Evolutionary conservation across 257 asterid genomes (phyloP), one percentile per base, ranked within the genome.

Genomic region (Nicotiana noctiflora): DNA sequence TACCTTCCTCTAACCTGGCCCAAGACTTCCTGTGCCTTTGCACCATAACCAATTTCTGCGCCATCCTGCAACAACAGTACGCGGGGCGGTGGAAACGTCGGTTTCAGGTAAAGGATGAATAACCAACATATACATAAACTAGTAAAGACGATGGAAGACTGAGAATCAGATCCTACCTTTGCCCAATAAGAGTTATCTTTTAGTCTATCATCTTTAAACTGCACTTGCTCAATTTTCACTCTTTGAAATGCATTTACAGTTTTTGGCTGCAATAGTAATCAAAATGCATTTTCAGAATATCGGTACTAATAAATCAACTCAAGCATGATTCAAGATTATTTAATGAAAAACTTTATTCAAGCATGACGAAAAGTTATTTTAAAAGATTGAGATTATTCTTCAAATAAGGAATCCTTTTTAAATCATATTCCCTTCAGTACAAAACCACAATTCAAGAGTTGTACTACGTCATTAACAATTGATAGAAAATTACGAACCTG

Each of bases 1-100:
- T 85, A 96, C 99, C 97, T 94, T 88, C 99, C 98, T 86, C 82
- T 90, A 84, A 96, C 99, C 86, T 92, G 98, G 79, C 99, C 99
- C 87, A 96, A 77, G 77, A 96, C 84, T 88, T 92, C 99, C 86
- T 96, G 98, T 59, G 98, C 98, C 90, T 94, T 96, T 18, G 99
- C 99, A 67, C 99, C 98, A 83, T 96, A 96, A 75, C 99, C 99
- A 85, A 3, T 82, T 14, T 96, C 98, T 31, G 99, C 98, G 67
- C 99, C 99, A 84, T 79, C 90, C 99, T 96, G 90, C 83, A 88
- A 79, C 51, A 64, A 56, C 21, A 6, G 18, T 57, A 27, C 34
- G 32, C 12, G 52, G 10, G 9, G 75, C 4, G 40, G 29, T 18
- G 62, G 23, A 59, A 65, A 81, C 23, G n/a, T 66, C 32, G 6